These are phyloP conservation scores for Arachis monticola DNA, from an alignment of 331 rosid species.

Conservation along the genomic window DNA sequence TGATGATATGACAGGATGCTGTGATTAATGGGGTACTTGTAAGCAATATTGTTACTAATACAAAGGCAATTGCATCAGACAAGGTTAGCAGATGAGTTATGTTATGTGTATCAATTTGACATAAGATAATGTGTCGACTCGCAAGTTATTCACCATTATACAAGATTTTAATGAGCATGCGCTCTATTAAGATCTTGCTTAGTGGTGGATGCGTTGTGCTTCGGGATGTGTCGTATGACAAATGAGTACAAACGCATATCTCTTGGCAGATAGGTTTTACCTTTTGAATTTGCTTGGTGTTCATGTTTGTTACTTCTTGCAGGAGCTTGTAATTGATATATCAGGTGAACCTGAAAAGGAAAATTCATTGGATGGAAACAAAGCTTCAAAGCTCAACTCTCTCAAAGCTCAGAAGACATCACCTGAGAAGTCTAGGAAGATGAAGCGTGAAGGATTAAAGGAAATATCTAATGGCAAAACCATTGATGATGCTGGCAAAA, in stretches of 20 bases:
- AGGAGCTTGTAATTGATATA: constrained; percentile 55
- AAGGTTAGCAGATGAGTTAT: constrained; percentile 39
- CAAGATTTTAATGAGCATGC: too few species aligned
- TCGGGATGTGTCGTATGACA: too few species aligned
- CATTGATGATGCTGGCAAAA: constrained; percentile 43
- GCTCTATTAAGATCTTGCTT: too few species aligned
- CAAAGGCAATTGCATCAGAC: constrained; percentile 25
- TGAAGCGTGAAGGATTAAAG: constrained; percentile 57
- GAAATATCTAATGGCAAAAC: constrained; percentile 57
- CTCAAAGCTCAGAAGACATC: constrained; percentile 20
- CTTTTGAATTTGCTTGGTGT: constrained; percentile 18
- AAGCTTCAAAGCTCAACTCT: constrained; percentile 35
- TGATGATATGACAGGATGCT: constrained; percentile 20
- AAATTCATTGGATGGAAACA: constrained; percentile 53
- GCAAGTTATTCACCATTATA: too few species aligned
- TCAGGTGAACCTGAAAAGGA: constrained; percentile 62
- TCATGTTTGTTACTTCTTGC: constrained; percentile 13
- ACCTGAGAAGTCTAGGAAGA: constrained; percentile 41
- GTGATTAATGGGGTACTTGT: constrained; percentile 19
- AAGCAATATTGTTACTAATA: constrained; percentile 20
- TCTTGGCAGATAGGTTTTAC: constrained; percentile 9
- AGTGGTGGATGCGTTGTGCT: too few species aligned
- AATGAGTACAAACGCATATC: too few species aligned
- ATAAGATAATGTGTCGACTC: too few species aligned
- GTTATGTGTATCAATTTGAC: too few species aligned